These are phyloP conservation scores for Talinum fruticosum DNA, from an alignment of 148 eudicot genomes.

Conservation along the genomic window DNA sequence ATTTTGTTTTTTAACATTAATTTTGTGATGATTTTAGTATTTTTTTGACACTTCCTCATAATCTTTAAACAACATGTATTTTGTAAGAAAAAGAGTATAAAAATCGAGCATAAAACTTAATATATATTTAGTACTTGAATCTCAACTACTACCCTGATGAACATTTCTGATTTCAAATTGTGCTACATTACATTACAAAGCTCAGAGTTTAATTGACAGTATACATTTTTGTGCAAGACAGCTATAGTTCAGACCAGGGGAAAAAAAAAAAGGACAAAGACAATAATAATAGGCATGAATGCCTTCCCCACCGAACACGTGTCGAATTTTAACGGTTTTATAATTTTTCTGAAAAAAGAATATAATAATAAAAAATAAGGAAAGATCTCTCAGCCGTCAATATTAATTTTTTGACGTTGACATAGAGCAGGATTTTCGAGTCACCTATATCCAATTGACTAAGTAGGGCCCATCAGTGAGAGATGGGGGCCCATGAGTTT, in stretches of 20 bases:
- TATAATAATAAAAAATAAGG: background rate
- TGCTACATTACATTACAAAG: slow-evolving; percentile 10
- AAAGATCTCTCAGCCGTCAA: background rate
- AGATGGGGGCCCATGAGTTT: slow-evolving; percentile 4
- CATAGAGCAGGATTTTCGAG: background rate
- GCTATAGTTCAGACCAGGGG: background rate
- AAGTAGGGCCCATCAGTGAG: background rate
- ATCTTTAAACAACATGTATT: too few species aligned
- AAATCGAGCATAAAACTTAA: too few species aligned
- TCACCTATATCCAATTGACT: background rate
- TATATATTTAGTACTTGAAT: too few species aligned
- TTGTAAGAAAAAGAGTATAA: too few species aligned
- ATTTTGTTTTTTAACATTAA: too few species aligned
- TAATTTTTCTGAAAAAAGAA: background rate
- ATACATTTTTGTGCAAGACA: background rate
- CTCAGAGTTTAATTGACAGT: slow-evolving; percentile 10
- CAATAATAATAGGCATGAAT: too few species aligned
- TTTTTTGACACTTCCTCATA: too few species aligned
- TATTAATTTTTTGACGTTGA: background rate
- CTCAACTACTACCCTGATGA: background rate
- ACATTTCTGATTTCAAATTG: background rate
- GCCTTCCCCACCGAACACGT: slow-evolving; percentile 24
- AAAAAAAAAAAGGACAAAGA: too few species aligned
- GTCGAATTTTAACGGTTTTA: slow-evolving; percentile 18
- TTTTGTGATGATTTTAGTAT: too few species aligned